A percentile compares a stretch with the other conserved stretches of the same genome.
These are phyloP conservation scores for Rhododendron kiyosumense DNA, from an alignment of 148 eudicot species.

Conservation along the genomic window DNA sequence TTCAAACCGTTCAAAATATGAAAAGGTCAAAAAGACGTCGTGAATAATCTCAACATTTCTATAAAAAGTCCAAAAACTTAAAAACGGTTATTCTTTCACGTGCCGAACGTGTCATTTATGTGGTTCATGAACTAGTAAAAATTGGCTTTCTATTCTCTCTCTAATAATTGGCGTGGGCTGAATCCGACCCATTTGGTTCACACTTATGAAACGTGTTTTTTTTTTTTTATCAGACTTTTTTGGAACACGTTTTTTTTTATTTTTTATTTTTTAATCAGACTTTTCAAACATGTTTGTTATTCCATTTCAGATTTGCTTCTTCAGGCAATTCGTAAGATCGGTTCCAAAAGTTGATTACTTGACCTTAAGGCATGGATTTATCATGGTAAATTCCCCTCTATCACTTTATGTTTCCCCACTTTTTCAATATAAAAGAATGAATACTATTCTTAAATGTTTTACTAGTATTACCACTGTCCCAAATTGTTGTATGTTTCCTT, in stretches of 20 bases:
- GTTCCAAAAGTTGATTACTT: slow-evolving; percentile 64
- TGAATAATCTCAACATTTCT: not conserved
- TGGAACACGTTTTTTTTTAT: too few relatives aligned
- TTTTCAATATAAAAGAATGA: not conserved
- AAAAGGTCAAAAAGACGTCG: not conserved
- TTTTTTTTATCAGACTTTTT: too few relatives aligned
- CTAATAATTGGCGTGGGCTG: not conserved
- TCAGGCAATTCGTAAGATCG: slow-evolving; percentile 57
- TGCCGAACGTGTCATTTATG: not conserved
- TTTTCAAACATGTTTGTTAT: not conserved
- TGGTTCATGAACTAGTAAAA: not conserved
- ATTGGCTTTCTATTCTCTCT: not conserved
- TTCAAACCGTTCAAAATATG: not conserved
- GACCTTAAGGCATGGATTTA: slow-evolving; percentile 59
- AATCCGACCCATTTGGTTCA: not conserved
- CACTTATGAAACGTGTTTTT: not conserved
- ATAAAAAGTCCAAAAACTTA: not conserved
- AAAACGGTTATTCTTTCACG: not conserved
- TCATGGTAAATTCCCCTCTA: slow-evolving; percentile 26
- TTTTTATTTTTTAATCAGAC: too few relatives aligned
- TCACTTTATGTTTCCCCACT: not conserved
- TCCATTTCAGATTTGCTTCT: slow-evolving; percentile 49
- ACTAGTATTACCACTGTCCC: too few relatives aligned
- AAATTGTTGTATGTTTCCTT: too few relatives aligned
- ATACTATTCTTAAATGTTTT: too few relatives aligned